These are phyloP conservation scores for Euphorbia celastroides DNA, from an alignment of 441 rosid species.

Conservation along the genomic window DNA sequence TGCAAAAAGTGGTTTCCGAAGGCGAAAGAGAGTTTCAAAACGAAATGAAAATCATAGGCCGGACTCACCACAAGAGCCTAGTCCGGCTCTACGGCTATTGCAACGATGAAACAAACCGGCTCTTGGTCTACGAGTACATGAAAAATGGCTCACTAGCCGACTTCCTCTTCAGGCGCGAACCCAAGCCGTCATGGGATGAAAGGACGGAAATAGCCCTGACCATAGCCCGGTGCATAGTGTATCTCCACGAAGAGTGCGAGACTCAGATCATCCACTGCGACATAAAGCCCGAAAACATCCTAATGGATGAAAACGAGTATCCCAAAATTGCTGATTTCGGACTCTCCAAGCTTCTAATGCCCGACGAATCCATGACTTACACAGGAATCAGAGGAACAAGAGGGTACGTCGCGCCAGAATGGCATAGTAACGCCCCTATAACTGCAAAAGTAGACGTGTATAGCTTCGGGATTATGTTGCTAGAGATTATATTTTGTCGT, in stretches of 20 bases:
- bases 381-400: constrained; percentile 19
- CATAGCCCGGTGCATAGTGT: constrained; percentile 28
- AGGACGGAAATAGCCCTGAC: constrained; percentile 20
- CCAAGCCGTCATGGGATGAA: constrained; percentile 16
- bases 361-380: constrained; percentile 12
- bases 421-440: constrained; percentile 18
- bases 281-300: constrained; percentile 22
- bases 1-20: constrained; percentile 16
- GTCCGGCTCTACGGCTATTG: constrained; percentile 28
- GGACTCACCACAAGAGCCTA: constrained; percentile 20
- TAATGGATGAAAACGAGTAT: constrained; percentile 15
- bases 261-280: constrained; percentile 35
- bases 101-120: constrained; percentile 25
- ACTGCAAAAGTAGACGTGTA: constrained; percentile 16
- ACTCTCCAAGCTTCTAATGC: constrained; percentile 19
- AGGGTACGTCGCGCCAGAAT: constrained; percentile 20
- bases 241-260: constrained; percentile 32
- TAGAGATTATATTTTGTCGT: constrained; percentile 18
- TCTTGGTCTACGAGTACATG: constrained; percentile 33
- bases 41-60: constrained; percentile 22
- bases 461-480: constrained; percentile 18
- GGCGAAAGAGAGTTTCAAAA: constrained; percentile 26
- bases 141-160: constrained; percentile 30
- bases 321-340: constrained; percentile 21
- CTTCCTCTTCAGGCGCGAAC: constrained; percentile 13